Evolutionary conservation across 106 monocot species (phyloP), one percentile per base, ranked within the genome.

Genomic region (Amphibolis antarctica): DNA sequence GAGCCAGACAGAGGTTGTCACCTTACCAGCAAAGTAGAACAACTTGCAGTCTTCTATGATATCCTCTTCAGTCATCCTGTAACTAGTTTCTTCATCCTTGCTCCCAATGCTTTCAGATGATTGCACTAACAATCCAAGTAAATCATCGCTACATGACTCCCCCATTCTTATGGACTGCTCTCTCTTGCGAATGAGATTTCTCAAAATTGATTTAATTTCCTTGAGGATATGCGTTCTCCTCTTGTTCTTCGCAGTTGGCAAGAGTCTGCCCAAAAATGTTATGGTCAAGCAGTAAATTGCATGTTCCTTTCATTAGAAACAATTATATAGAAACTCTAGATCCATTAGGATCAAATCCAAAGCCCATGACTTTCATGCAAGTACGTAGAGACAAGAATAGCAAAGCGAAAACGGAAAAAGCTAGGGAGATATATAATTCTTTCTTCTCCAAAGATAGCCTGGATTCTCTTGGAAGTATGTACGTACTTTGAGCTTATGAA

Each of bases 21-120:
- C n/a, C n/a, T n/a, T n/a, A n/a, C n/a, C n/a, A n/a, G n/a, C n/a
- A 71, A 92, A 87, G 75, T 91, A 91, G 71, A 91, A 91, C 10
- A 91, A 69, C 48, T 77, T 86, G 44, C 91, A 91, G 59, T 86
- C 91, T 18, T 78, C 83, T 21, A 86, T 83, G 49, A 91, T 58
- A 0, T 91, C 86, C 5, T 86, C 81, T 10, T 57, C 69, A 3
- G 63, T 83, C 71, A 91, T 68, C 28, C 44, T 72, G n/a, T 17
- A 19, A 12, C 73, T 69, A 27, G 69, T 42, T 60, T 76, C 77
- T 71, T 48, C 50, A 21, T 1, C 46, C 4, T 69, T 50, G 45
- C 64, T 55, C 25, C 66, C 26, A 71, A 76, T 85, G n/a, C 23
- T 69, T 19, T 60, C 24, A n/a, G 59, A 66, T 3, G 74, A 79